These are phyloP conservation scores for Durio zibethinus DNA, from an alignment of 345 rosid species.

Conservation along the genomic window DNA sequence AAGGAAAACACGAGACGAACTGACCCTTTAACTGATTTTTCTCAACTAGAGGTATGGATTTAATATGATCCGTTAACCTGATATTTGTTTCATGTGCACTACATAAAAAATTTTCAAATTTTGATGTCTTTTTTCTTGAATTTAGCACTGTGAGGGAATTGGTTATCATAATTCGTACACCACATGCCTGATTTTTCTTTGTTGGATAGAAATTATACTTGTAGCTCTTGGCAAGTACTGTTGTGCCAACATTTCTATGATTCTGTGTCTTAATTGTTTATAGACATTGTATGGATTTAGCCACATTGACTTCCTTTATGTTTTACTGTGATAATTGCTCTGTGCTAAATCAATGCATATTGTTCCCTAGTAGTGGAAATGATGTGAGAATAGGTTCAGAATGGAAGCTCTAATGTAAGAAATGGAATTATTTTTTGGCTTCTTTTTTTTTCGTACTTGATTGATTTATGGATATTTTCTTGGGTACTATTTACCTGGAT, in stretches of 20 bases:
- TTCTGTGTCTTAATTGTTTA: background rate
- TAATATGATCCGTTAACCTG: background rate
- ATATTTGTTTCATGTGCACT: background rate
- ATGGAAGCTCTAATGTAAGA: background rate
- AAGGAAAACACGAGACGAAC: slow-evolving; percentile 37
- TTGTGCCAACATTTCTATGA: background rate
- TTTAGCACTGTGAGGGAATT: background rate
- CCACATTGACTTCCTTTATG: background rate
- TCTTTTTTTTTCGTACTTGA: background rate
- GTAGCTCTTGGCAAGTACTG: background rate
- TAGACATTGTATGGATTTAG: background rate
- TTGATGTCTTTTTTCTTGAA: background rate
- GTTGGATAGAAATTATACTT: background rate
- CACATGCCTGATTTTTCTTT: background rate
- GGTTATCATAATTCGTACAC: background rate
- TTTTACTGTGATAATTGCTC: background rate
- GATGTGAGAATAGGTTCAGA: background rate
- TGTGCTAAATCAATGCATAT: background rate
- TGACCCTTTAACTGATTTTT: slow-evolving; percentile 65
- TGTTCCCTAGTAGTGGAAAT: background rate
- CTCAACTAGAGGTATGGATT: slow-evolving; percentile 67
- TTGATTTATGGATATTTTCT: background rate
- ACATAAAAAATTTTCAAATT: background rate
- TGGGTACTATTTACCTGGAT: background rate
- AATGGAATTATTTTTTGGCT: background rate